Evolutionary conservation across 2,329 filamentous ascomycete species (phyloP).

Genomic region (Huntiella moniliformis): DNA sequence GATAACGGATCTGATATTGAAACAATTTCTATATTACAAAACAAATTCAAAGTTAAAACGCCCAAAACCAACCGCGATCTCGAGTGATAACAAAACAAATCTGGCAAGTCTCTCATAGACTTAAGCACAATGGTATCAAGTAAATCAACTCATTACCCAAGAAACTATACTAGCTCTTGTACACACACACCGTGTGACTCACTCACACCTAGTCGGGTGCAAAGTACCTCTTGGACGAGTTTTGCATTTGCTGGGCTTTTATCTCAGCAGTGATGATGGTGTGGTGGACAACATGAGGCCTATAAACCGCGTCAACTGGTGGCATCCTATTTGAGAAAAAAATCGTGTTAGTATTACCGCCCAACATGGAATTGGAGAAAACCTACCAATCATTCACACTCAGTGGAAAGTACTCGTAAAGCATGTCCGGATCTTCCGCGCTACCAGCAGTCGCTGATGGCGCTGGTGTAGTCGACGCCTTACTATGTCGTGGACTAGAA

Average conservation of each 20-base stretch:
- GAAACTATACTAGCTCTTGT: no score
- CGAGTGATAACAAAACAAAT: no score
- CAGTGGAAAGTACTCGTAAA: constrained; percentile 91
- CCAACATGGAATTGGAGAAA: background rate
- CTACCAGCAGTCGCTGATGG: constrained; percentile 12
- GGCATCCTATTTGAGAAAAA: constrained; percentile 40
- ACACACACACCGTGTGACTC: no score
- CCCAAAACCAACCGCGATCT: no score
- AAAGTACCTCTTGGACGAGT: constrained; percentile 54
- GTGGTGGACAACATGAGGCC: constrained; percentile 86
- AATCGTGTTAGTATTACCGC: no score
- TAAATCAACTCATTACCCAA: no score
- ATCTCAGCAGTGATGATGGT: constrained; percentile 51
- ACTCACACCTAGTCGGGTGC: constrained; percentile 33
- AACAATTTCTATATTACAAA: background rate
- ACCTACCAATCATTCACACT: constrained; percentile 68
- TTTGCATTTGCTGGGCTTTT: constrained; percentile 47
- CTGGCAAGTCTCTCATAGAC: no score
- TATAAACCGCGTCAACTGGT: constrained; percentile 74
- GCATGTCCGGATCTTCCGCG: constrained; percentile 57
- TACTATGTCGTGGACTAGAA: constrained; percentile 31
- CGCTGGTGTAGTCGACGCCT: constrained; percentile 18
- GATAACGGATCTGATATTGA: constrained; percentile 3
- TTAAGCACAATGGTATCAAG: no score
- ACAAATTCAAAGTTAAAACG: background rate